Percentiles rank a stretch among this genome's conserved stretches.
phyloP scores from a whole-genome alignment of 345 rosid genomes.

The Streptanthus diversifolius region DNA sequence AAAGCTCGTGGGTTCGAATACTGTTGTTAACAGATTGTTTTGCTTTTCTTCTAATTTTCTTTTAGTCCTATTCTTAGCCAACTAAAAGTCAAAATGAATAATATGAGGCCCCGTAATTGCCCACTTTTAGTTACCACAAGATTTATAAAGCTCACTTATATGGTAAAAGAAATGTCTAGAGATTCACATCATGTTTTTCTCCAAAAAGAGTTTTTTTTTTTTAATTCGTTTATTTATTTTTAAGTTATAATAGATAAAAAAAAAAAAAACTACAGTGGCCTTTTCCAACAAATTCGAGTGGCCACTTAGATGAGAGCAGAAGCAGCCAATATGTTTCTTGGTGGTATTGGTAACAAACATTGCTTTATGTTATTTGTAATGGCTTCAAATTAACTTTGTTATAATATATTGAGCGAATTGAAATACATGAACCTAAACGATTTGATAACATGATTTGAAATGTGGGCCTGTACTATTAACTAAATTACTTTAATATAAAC shows the following conservation, averaged over 20 bases:
- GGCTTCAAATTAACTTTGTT: conserved; percentile 2
- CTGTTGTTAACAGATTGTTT: background rate
- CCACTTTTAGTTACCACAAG: background rate
- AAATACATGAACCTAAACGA: conserved; percentile 27
- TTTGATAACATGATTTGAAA: conserved; percentile 55
- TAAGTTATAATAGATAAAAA: background rate
- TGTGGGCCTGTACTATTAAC: conserved; percentile 45
- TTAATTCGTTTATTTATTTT: background rate
- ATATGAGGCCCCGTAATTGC: background rate
- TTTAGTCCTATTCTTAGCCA: background rate
- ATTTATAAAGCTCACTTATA: background rate
- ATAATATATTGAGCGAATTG: conserved; percentile 24
- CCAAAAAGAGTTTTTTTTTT: background rate
- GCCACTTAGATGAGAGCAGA: conserved; percentile 27
- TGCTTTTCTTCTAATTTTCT: background rate
- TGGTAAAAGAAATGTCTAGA: background rate
- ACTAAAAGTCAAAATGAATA: background rate
- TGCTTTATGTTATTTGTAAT: conserved; percentile 15
- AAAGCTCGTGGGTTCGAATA: background rate
- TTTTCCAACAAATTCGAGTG: conserved; percentile 32
- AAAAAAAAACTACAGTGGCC: conserved; percentile 3
- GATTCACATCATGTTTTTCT: background rate
- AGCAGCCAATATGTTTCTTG: conserved; percentile 3
- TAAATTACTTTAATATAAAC: background rate
- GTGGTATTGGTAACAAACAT: conserved; percentile 23